Percentiles rank a stretch among this genome's conserved stretches.
These are phyloP conservation scores for Fraxinus platypoda DNA, from an alignment of 305 asterid genomes.

Conservation along the genomic window DNA sequence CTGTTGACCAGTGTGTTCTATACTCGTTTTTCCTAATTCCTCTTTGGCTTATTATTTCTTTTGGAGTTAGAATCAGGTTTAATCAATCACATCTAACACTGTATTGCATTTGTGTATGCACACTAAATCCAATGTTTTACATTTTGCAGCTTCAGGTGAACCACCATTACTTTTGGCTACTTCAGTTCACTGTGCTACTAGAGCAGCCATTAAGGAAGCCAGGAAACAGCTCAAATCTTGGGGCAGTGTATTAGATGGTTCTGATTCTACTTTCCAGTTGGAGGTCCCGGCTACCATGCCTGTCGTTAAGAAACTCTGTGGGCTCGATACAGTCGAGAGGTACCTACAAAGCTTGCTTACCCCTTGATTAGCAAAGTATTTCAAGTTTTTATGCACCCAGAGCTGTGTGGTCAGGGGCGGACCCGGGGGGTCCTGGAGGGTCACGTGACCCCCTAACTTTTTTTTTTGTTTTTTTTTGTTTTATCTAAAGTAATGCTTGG, in stretches of 20 bases:
- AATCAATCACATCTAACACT: neutral
- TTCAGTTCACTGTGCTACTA: constrained; percentile 69
- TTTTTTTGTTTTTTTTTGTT: no score
- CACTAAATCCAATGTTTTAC: neutral
- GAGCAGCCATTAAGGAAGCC: constrained; percentile 78
- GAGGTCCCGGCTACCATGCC: constrained; percentile 72
- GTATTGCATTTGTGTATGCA: neutral
- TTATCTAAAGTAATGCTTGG: no score
- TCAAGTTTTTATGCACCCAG: neutral
- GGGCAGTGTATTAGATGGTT: constrained; percentile 40
- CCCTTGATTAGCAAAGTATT: neutral
- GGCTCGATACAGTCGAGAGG: constrained; percentile 49
- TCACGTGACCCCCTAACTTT: no score
- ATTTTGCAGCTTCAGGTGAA: constrained; percentile 70
- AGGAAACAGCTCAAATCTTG: constrained; percentile 54
- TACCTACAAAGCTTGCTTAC: constrained; percentile 35
- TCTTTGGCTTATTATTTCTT: neutral
- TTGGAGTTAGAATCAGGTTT: neutral
- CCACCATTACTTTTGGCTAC: constrained; percentile 70
- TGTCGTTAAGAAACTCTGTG: constrained; percentile 61
- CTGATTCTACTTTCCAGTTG: constrained; percentile 46
- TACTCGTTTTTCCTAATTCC: neutral
- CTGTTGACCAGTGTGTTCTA: neutral
- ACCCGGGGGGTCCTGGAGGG: no score
- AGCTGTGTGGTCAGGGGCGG: neutral